These are phyloP conservation scores for Sistotremastrum suecicum DNA, from an alignment of 768 basidiomycete genomes.

Conservation along the genomic window DNA sequence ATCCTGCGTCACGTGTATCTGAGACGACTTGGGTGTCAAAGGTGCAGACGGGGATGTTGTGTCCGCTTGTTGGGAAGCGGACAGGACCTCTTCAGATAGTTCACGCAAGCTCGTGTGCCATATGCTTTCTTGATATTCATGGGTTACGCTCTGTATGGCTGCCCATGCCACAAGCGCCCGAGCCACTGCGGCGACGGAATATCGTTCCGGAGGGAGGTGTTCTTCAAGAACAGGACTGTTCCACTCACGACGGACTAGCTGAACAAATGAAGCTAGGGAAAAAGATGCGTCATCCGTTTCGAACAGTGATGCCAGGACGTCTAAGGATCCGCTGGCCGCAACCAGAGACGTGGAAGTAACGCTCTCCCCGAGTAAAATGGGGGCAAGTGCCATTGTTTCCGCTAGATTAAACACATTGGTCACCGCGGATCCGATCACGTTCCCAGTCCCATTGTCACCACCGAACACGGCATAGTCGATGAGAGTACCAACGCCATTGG, in stretches of 20 bases:
- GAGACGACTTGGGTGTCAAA: slow-evolving; percentile 26
- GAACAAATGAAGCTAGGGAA: slow-evolving; percentile 66
- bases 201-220: slow-evolving; percentile 42
- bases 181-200: slow-evolving; percentile 50
- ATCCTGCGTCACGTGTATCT: slow-evolving; percentile 60
- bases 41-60: slow-evolving; percentile 11
- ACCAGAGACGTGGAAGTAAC: slow-evolving; percentile 61
- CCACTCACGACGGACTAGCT: slow-evolving; percentile 71
- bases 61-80: slow-evolving; percentile 5
- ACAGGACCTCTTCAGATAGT: slow-evolving; percentile 23
- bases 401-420: slow-evolving; percentile 47
- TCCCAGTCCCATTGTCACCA: slow-evolving; percentile 41
- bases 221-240: slow-evolving; percentile 36
- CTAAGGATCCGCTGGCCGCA: slow-evolving; percentile 64
- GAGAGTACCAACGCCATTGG: slow-evolving; percentile 41
- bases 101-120: slow-evolving; percentile 50
- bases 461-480: slow-evolving; percentile 60
- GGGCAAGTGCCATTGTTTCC: slow-evolving; percentile 60
- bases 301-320: slow-evolving; percentile 57
- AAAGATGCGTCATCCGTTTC: slow-evolving; percentile 70
- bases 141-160: slow-evolving; percentile 66
- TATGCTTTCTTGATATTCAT: slow-evolving; percentile 60
- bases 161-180: slow-evolving; percentile 70
- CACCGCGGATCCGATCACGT: slow-evolving; percentile 42
- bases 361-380: slow-evolving; percentile 62